Evolutionary conservation across 805 yeast genomes (phyloP), one percentile per base, ranked within the genome.

Genomic region (Teunomyces lycoperdinae): DNA sequence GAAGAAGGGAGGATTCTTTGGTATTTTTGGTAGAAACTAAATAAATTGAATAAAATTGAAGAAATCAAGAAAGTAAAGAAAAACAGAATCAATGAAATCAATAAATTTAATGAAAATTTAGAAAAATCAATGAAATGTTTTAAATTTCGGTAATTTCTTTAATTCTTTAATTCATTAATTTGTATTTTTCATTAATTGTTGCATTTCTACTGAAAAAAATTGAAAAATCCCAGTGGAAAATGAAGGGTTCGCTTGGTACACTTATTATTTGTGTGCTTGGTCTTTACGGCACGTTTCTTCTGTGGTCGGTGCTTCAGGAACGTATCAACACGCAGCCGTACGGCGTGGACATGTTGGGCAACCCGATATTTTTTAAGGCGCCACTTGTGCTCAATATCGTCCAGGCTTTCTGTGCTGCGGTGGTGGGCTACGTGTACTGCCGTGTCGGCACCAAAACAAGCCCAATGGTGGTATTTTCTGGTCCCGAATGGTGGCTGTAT

Each of bases 271-370:
- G 73, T 50, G 71, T 73, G 5, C 45, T 59, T 9, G 97, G 97
- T 0, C 87, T 94, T 32, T 94, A 94, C 60, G 81, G 80, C 2
- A 85, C 96, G 43, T 94, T 94, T 58, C 69, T 94, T 26, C 77
- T 92, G 1, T 94, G 99, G 99, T 90, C 96, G 0, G 78, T 89
- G 32, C 78, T 94, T 9, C 98, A 94, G 61, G 99, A 94, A 64
- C 83, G 92, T 42, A 81, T 94, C 53, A 78, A 90, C 10, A 81
- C 90, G 1, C 84, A 83, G 41, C 79, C 87, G 9, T 89, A 90
- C 66, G 89, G 87, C 1, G 42, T 46, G 13, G 57, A 69, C 7
- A 77, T 78, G 28, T 60, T 65, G 11, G 55, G 53, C 13, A 63
- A 52, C 5, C 59, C 63, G 3, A 76, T 72, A 27, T 73, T 71